Evolutionary conservation across 108 stramenopile species (phyloP).

Genomic region (Ochromonas danica): DNA sequence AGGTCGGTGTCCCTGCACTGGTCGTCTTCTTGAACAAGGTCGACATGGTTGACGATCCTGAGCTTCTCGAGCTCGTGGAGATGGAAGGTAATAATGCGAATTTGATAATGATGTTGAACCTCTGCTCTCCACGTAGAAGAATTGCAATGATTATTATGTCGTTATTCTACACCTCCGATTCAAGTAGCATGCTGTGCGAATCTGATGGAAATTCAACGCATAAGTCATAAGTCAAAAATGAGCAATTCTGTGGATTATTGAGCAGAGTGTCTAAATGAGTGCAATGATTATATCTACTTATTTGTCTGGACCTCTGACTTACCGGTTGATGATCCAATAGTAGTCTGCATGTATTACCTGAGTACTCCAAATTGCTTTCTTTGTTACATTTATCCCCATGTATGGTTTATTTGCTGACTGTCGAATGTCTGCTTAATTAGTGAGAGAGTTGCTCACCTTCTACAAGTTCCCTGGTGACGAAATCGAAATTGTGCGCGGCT

Average conservation of each 20-base stretch:
- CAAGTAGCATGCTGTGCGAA: not conserved
- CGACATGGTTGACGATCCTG: constrained; percentile 96
- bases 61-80: constrained; percentile 97
- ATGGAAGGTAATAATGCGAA: constrained; percentile 69
- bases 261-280: not conserved
- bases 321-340: not conserved
- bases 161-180: not conserved
- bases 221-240: not conserved
- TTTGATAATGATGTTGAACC: no score
- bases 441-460: constrained; percentile 89
- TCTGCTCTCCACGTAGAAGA: no score
- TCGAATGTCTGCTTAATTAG: not conserved
- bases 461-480: constrained; percentile 96
- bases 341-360: not conserved
- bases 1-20: constrained; percentile 94
- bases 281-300: not conserved
- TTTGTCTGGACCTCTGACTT: constrained; percentile 29
- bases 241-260: not conserved
- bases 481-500: constrained; percentile 90
- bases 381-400: not conserved
- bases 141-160: constrained; percentile 8
- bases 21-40: constrained; percentile 99
- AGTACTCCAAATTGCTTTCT: not conserved
- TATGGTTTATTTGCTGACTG: not conserved
- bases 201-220: no score